Evolutionary conservation across 2,329 filamentous ascomycete species (phyloP).

Genomic region (Neofusicoccum kwambonambiense): DNA sequence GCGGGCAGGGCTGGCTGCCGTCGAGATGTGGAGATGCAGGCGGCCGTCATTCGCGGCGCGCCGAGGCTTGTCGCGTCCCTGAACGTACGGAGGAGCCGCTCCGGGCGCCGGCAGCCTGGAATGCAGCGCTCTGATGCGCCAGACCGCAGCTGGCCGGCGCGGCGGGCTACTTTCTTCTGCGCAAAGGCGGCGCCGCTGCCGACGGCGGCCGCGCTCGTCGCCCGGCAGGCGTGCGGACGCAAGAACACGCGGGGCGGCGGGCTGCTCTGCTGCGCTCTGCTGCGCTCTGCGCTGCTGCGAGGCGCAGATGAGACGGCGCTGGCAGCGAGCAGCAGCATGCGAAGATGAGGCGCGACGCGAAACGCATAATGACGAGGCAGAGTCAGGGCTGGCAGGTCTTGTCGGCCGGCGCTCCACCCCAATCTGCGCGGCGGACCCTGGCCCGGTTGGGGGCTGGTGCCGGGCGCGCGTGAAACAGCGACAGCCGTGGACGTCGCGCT

Average conservation of each 20-base stretch:
- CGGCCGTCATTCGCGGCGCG: constrained; percentile 1
- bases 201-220: not conserved
- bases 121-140: not conserved
- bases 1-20: constrained; percentile 8
- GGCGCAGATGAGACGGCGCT: not conserved
- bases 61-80: not conserved
- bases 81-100: not conserved
- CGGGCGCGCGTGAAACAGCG: not conserved
- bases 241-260: not conserved
- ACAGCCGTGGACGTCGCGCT: not conserved
- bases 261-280: not conserved
- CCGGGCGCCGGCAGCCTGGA: not conserved
- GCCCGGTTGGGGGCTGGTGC: not conserved
- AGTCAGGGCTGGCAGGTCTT: not conserved
- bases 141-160: too few relatives aligned
- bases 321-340: not conserved
- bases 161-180: not conserved
- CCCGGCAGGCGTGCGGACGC: not conserved
- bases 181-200: not conserved
- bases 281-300: not conserved
- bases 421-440: not conserved
- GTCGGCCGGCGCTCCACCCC: not conserved
- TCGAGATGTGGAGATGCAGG: constrained; percentile 13
- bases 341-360: not conserved
- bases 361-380: not conserved